Conservation (phyloP, 345 rosid genomes). For the Gossypium australe region DNA sequence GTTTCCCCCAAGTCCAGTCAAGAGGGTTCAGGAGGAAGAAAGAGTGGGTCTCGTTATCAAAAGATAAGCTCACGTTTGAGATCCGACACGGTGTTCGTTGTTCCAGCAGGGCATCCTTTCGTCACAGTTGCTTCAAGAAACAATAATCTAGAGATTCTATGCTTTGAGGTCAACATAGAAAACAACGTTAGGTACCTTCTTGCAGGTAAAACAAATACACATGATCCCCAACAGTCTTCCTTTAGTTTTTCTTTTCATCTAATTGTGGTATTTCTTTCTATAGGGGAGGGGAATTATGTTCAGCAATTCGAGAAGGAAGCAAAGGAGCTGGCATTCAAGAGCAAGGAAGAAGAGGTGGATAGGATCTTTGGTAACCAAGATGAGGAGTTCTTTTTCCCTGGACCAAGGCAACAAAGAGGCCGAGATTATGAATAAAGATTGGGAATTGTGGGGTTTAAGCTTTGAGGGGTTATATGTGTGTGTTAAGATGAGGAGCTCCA, state of each 20-base stretch:
- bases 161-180: conserved; percentile 40
- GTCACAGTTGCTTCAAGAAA: conserved; percentile 25
- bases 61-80: conserved; percentile 25
- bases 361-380: conserved; percentile 34
- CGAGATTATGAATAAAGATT: neutral
- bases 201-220: conserved; percentile 20
- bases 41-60: conserved; percentile 12
- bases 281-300: conserved; percentile 30
- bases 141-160: conserved; percentile 23
- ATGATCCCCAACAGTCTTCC: neutral
- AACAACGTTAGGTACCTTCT: conserved; percentile 34
- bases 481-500: neutral
- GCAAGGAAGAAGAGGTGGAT: conserved; percentile 28
- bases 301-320: conserved; percentile 34
- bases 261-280: no score
- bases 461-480: neutral
- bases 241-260: neutral
- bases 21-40: neutral
- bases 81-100: conserved; percentile 21
- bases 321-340: conserved; percentile 37
- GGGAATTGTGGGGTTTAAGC: neutral
- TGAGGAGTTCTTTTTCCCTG: conserved; percentile 39
- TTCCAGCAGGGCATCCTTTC: conserved; percentile 43
- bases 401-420: conserved; percentile 23
- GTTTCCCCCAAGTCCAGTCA: conserved; percentile 7